Percentiles rank a stretch among this genome's conserved stretches.
Evolutionary conservation across 106 monocot genomes (phyloP).

Genomic region (Posidonia australis): DNA sequence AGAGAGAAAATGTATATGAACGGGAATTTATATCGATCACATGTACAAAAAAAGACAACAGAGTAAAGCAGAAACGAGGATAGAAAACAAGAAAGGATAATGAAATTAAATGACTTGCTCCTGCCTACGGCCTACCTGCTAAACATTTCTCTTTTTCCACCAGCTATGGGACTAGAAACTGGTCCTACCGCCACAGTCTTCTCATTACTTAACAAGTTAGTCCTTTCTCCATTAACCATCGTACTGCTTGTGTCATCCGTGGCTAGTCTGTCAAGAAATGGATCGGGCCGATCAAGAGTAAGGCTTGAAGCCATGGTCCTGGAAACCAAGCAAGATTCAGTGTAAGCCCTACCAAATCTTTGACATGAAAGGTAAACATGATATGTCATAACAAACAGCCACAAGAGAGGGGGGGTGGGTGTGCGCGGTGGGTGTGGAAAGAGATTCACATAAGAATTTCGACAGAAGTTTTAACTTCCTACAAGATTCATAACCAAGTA

Average conservation of each 20-base stretch:
- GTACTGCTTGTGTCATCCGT: neutral
- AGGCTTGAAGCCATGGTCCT: conserved; percentile 29
- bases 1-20: no score
- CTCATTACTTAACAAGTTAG: conserved; percentile 20
- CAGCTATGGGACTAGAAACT: conserved; percentile 33
- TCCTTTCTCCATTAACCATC: neutral
- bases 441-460: no score
- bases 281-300: conserved; percentile 29
- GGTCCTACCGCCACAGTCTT: conserved; percentile 29
- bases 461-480: no score
- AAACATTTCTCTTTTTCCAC: conserved; percentile 50
- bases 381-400: neutral
- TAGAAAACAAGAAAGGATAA: no score
- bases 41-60: no score
- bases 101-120: no score
- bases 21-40: no score
- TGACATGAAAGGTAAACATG: neutral
- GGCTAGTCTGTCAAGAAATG: conserved; percentile 25
- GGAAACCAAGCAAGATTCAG: neutral
- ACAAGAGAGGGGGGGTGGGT: neutral
- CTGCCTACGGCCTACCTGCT: conserved; percentile 47
- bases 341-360: neutral
- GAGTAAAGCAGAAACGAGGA: no score
- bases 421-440: no score
- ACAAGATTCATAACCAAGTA: no score